Percentiles rank a stretch among this genome's conserved stretches.
phyloP scores from a whole-genome alignment of 2,329 filamentous ascomycete genomes.

The Colletotrichum melonis region DNA sequence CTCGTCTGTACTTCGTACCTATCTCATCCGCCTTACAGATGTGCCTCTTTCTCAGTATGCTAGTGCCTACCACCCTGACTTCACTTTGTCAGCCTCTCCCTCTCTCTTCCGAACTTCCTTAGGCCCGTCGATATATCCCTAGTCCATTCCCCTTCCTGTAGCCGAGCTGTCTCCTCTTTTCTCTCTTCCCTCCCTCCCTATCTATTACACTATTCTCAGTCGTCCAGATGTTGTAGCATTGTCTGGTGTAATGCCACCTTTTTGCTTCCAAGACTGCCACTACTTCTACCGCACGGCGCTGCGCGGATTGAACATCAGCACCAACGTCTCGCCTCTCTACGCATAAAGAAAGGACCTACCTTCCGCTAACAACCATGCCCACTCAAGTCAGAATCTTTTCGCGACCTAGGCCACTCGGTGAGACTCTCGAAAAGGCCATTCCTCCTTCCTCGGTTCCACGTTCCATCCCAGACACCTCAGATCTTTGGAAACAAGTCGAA shows the following conservation, averaged over 20 bases:
- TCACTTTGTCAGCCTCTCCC: constrained; percentile 2
- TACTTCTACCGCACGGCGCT: constrained; percentile 93
- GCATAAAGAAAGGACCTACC: constrained; percentile 59
- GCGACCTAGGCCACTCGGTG: constrained; percentile 78
- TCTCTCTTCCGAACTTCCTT: constrained; percentile 23
- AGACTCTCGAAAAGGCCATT: constrained; percentile 68
- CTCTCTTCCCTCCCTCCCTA: neutral
- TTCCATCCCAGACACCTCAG: constrained; percentile 50
- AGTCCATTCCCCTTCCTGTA: constrained; percentile 1
- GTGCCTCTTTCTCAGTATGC: constrained; percentile 10
- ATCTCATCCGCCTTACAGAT: constrained; percentile 19
- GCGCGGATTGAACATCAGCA: constrained; percentile 86
- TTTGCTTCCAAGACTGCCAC: constrained; percentile 87
- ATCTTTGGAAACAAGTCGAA: constrained; percentile 30
- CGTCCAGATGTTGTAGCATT: constrained; percentile 28
- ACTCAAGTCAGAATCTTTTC: constrained; percentile 56
- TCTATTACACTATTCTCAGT: constrained; percentile 3
- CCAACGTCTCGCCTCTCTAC: constrained; percentile 81
- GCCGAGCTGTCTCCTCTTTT: neutral
- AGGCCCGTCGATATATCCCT: constrained; percentile 35
- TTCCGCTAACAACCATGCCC: constrained; percentile 46
- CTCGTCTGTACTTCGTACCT: constrained; percentile 6
- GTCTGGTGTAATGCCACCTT: constrained; percentile 78
- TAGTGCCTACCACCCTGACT: constrained; percentile 18
- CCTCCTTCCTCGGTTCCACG: constrained; percentile 52